Base-by-base conservation (phyloP, 1,139 yeast species). In the Hansenula sp. region DNA sequence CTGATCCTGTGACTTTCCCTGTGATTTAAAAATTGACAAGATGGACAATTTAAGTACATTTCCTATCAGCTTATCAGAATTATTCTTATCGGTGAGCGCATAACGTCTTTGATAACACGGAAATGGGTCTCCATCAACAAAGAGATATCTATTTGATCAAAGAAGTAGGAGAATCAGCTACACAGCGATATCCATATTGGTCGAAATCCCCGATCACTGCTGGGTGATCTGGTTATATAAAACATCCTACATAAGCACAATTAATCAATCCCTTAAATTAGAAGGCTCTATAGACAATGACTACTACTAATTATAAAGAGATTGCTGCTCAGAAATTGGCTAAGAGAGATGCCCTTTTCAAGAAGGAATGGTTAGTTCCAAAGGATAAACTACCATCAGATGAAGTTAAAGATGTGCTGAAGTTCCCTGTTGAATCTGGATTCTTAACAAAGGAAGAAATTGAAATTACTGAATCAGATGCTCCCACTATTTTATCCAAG, bases 401-500 rank as follows among this genome's bases (percentile, higher is more conserved):
- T 10, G 35, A 40, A 19, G 60, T 46, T 0, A 48, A 51, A 3
- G 55, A 59, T 42, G 64, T 61, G 6, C 42, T 49, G 2, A 50
- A 32, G 9, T 55, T 53, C 35, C 47, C 61, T 5, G 56, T 58
- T 19, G 22, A 30, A 3, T 21, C 34, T 12, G 44, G 42, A 14
- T 34, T 44, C 17, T 40, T 54, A 20, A 56, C 70, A 25, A 43
- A 60, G 2, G 40, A 41, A n/a, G 74, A 70, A 40, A 47, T 60
- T 6, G 61, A 51, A 26, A 69, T 71, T 40, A 71, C 76, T 4
- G 61, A 60, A 20, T 44, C 66, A 0, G 40, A 55, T n/a, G 64
- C 64, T 3, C 30, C 47, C 3, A 51, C 52, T 3, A 57, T 69
- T 17, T 44, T 59, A 9, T 46, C 46, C 3, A 59, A 59, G 14